Base-by-base conservation (phyloP, 2,329 filamentous ascomycete genomes). In the Stylonectria norvegica region DNA sequence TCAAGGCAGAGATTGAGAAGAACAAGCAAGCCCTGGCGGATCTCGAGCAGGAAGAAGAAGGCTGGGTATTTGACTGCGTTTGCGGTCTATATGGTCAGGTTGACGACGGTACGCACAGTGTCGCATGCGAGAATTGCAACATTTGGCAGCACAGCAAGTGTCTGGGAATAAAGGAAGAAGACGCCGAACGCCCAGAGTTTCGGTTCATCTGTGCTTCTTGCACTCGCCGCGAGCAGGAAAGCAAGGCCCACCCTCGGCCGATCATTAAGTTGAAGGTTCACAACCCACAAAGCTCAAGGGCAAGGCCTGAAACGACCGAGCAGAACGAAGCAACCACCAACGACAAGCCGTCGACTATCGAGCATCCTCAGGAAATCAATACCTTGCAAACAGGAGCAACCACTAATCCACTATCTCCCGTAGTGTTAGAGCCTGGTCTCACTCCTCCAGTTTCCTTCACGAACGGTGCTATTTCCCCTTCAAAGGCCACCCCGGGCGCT, bases 91-190 rank as follows among this genome's bases (percentile, higher is more conserved):
- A 95, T 62, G 93, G 93, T 16, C 85, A 94, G 54, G 87, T 96
- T 43, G 93, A 98, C 56, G 93, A 97, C 61, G 93, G 93, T 23
- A 85, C 88, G 6, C 90, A 95, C 60, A 95, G 89, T 61, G 83
- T 98, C 49, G 86, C 90, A 19, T 98, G 93, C 66, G 93, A 98
- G 60, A 83, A 76, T 52, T 98, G 93, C 71, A 94, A 85, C 59
- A 84, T 95, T 34, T 98, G 93, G 93, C 91, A 97, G 62, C 93
- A 98, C 60, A 95, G 89, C 71, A 88, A 86, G 56, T 98, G 93
- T 59, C 78, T 95, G 44, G 85, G 83, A 28, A 86, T 97, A 48
- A 77, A 78, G 32, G 79, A 94, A 55, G 70, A 76, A 44, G 85
- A 90, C 47, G 90, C 89, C 1, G 91, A 95, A 49, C 75, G 82